Base-by-base conservation (phyloP, 2,329 filamentous ascomycete genomes). In the Cladosporium sp. region DNA sequence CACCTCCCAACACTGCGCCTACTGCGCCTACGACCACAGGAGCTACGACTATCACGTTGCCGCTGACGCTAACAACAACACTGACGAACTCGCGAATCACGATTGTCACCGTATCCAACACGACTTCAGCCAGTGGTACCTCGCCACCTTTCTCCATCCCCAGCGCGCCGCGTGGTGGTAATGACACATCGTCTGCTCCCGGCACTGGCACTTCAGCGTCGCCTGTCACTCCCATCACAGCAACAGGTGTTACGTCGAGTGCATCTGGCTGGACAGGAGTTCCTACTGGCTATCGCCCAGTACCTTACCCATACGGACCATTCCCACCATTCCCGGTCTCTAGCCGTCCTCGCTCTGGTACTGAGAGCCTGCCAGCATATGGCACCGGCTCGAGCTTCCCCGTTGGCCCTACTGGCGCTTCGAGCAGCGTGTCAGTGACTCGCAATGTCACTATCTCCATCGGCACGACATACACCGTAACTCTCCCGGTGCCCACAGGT, bases 281-380 rank as follows among this genome's bases (percentile, higher is more conserved):
- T 16, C 60, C 60, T 21, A 63, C 49, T 11, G 60, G 49, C 16
- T 63, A 63, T 18, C 23, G 32, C 3, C 60, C 60, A 10, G 18
- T 30, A 3, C 48, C 48, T 28, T 32, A 32, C 28, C 56, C 56
- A 46, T 46, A 58, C 34, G 54, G 54, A 13, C 59, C 59, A 11
- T 36, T 34, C 28, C 60, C 60, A 25, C 60, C 60, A 11, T 56
- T 63, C 60, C 60, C 60, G 7, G 28, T 54, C 25, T 63, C 60
- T 18, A 56, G 60, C 34, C 23, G 32, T 16, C 36, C 60, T 56
- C 60, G 49, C 23, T 14, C 59, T 13, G 58, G 58, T 16, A 61
- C 43, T n/a, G 58, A 53, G 26, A 51, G 51, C 26, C 5, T 30
- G 26, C 26, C 58, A 23, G 18, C 23, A 26, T 23, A 54, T n/a